Percentiles rank a stretch among this genome's conserved stretches.
phyloP scores from a whole-genome alignment of 306 rosid genomes.

The Dryas alaskensis region DNA sequence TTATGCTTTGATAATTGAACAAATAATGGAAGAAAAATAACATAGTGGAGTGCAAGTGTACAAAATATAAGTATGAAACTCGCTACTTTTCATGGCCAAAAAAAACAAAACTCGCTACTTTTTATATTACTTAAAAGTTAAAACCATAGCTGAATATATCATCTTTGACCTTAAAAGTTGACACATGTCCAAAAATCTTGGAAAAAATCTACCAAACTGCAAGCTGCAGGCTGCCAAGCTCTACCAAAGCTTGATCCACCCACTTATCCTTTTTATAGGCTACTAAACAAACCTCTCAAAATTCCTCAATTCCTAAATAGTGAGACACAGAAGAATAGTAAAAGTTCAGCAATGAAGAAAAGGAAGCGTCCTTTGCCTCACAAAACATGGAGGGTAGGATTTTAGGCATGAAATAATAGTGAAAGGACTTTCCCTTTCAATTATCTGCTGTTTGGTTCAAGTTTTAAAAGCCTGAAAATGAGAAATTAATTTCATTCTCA shows the following conservation, averaged over 20 bases:
- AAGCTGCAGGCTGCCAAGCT: constrained; percentile 62
- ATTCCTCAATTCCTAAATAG: constrained; percentile 33
- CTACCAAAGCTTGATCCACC: constrained; percentile 87
- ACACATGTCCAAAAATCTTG: constrained; percentile 28
- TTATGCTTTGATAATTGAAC: no score
- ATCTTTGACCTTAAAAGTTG: constrained; percentile 27
- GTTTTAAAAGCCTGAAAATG: no score
- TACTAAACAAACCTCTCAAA: constrained; percentile 56
- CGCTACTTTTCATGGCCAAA: no score
- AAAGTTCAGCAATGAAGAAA: constrained; percentile 37
- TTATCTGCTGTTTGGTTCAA: no score
- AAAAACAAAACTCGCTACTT: no score
- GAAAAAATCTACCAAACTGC: constrained; percentile 55
- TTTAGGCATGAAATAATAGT: no score
- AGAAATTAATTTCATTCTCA: no score
- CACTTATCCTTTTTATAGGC: constrained; percentile 69
- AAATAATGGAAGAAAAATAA: no score
- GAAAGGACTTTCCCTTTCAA: constrained; percentile 26
- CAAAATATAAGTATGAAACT: no score
- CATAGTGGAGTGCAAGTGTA: no score
- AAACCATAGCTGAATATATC: no score
- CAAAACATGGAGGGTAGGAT: constrained; percentile 58
- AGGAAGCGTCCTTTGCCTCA: constrained; percentile 77
- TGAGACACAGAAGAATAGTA: constrained; percentile 32
- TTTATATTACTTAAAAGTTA: no score